Conservation (phyloP, 176 grass and related monocot species). For the Neostapfia colusana region DNA sequence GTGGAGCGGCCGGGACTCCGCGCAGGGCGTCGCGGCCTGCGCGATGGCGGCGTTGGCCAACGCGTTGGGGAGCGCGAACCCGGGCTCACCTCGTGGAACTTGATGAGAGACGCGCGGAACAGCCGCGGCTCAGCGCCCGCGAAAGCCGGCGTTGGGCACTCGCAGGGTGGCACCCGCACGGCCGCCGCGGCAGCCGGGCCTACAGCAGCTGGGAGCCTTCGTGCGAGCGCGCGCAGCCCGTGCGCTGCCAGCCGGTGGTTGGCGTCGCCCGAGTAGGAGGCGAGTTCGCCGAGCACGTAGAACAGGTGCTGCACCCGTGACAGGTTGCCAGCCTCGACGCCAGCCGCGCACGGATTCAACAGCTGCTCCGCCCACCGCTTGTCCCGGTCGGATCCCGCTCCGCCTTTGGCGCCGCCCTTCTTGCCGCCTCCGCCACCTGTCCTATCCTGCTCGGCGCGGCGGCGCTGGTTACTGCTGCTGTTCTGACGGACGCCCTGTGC, state of each 20-base stretch:
- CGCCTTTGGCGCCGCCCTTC: constrained; percentile 43
- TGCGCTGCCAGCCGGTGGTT: constrained; percentile 85
- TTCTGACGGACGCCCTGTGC: background rate
- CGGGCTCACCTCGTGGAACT: constrained; percentile 87
- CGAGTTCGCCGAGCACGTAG: constrained; percentile 80
- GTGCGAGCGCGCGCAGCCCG: constrained; percentile 59
- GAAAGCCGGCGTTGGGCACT: constrained; percentile 46
- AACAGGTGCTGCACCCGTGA: constrained; percentile 76
- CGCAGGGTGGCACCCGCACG: constrained; percentile 7
- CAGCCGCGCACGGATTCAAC: constrained; percentile 69
- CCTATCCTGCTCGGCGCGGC: background rate
- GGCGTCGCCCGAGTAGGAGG: constrained; percentile 65
- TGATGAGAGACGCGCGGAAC: constrained; percentile 78
- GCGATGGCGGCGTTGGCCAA: constrained; percentile 81
- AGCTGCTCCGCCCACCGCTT: constrained; percentile 93
- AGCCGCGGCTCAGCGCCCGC: constrained; percentile 48
- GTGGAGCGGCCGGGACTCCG: constrained; percentile 42
- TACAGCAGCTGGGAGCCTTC: constrained; percentile 27
- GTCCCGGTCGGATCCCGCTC: constrained; percentile 40
- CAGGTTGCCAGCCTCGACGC: constrained; percentile 66
- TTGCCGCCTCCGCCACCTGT: constrained; percentile 22
- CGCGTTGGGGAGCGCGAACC: constrained; percentile 81
- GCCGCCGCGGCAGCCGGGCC: constrained; percentile 19
- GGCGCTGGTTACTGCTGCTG: background rate
- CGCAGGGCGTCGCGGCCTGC: constrained; percentile 11